Evolutionary conservation across 1,139 yeast species (phyloP).

Genomic region (Saccharomyces hybrid): DNA sequence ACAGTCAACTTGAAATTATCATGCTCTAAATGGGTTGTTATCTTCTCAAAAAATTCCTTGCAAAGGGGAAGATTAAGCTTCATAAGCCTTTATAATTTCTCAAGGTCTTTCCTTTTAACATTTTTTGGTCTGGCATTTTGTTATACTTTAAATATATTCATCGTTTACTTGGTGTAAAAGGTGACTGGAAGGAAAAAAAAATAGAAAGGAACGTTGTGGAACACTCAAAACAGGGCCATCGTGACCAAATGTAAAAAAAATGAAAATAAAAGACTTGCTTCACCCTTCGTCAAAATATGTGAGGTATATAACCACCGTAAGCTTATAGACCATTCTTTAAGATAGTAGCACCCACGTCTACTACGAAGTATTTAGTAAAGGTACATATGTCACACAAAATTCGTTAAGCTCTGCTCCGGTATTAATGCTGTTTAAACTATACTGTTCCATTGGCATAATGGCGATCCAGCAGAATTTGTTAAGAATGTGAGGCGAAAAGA

Average conservation of each 20-base stretch:
- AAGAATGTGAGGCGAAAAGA: no score
- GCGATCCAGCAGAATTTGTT: not conserved
- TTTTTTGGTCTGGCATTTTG: constrained; percentile 1
- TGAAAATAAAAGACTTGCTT: no score
- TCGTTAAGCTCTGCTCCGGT: no score
- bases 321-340: no score
- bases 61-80: constrained; percentile 7
- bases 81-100: not conserved
- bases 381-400: no score
- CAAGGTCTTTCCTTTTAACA: not conserved
- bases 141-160: not conserved
- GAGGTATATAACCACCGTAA: no score
- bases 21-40: constrained; percentile 4
- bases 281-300: no score
- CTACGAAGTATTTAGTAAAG: no score
- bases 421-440: no score
- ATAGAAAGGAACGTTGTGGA: no score
- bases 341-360: no score
- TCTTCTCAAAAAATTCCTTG: constrained; percentile 10
- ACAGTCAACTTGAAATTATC: constrained; percentile 16
- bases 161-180: not conserved
- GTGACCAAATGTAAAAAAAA: not conserved
- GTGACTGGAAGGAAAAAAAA: not conserved
- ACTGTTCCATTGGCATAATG: not conserved
- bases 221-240: no score